A percentile compares a stretch with the other conserved stretches of the same genome.
phyloP scores from a whole-genome alignment of 2,329 filamentous ascomycete species.

The Ceratocystis albifundus region DNA sequence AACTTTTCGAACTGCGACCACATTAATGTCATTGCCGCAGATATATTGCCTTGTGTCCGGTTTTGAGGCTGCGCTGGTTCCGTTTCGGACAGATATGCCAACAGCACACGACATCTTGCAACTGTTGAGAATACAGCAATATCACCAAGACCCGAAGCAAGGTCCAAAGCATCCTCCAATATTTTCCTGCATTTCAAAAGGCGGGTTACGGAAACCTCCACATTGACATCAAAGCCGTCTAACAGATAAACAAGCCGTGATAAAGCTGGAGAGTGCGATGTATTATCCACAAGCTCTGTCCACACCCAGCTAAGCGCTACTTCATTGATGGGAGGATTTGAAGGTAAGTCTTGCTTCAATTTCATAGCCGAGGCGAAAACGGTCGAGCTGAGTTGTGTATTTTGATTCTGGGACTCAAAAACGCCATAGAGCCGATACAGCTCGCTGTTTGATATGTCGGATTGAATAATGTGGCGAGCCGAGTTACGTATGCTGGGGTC shows the following conservation, averaged over 20 bases:
- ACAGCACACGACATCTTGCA: slow-evolving; percentile 51
- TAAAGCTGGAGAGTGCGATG: slow-evolving; percentile 27
- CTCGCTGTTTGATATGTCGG: slow-evolving; percentile 47
- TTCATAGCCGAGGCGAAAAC: slow-evolving; percentile 50
- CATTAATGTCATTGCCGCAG: slow-evolving; percentile 37
- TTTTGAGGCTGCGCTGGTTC: slow-evolving; percentile 37
- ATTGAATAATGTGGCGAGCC: slow-evolving; percentile 63
- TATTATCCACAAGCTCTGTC: slow-evolving; percentile 43
- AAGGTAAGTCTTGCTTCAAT: neutral
- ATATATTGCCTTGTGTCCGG: slow-evolving; percentile 43
- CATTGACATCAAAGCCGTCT: slow-evolving; percentile 26
- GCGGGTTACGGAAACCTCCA: slow-evolving; percentile 29
- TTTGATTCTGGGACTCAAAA: slow-evolving; percentile 52
- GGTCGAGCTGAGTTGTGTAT: slow-evolving; percentile 46
- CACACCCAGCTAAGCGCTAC: slow-evolving; percentile 46
- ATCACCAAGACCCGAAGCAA: slow-evolving; percentile 42
- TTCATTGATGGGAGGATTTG: slow-evolving; percentile 15
- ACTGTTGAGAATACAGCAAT: slow-evolving; percentile 41
- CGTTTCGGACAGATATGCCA: slow-evolving; percentile 50
- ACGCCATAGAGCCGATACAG: slow-evolving; percentile 73
- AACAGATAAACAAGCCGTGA: slow-evolving; percentile 34
- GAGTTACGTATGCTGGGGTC: slow-evolving; percentile 52
- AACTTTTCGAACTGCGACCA: slow-evolving; percentile 36
- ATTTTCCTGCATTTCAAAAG: slow-evolving; percentile 44
- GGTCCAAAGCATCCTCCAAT: slow-evolving; percentile 44